Percentiles rank a stretch among this genome's conserved stretches.
Conservation (phyloP, 176 grass and related monocot genomes). For the Oryza nivara region DNA sequence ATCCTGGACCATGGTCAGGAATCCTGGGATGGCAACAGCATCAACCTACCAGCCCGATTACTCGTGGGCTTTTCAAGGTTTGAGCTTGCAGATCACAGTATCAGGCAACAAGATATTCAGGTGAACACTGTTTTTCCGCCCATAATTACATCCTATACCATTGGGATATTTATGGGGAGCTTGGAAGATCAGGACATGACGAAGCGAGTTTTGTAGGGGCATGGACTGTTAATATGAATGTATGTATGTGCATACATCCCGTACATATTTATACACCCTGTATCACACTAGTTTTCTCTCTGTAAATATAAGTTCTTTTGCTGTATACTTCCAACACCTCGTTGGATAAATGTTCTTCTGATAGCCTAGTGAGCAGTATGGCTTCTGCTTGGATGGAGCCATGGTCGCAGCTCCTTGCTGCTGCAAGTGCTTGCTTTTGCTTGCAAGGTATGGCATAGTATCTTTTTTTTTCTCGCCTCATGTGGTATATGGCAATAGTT, state of each 20-base stretch:
- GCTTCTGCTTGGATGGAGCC: background rate
- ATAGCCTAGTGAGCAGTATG: background rate
- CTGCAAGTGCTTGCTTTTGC: background rate
- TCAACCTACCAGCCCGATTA: background rate
- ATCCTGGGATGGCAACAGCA: background rate
- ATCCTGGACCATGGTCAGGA: slow-evolving; percentile 1
- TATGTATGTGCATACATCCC: background rate
- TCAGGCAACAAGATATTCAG: background rate
- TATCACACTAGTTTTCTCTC: background rate
- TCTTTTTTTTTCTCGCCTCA: background rate
- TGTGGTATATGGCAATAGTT: background rate
- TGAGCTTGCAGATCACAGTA: slow-evolving; percentile 3
- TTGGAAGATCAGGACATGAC: slow-evolving; percentile 10
- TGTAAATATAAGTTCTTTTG: slow-evolving; percentile 23
- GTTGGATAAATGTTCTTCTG: background rate
- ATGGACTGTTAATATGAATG: background rate
- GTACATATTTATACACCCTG: slow-evolving; percentile 31
- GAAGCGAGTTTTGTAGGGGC: background rate
- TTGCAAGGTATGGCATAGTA: background rate
- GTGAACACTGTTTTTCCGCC: slow-evolving; percentile 6
- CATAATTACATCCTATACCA: background rate
- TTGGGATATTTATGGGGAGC: background rate
- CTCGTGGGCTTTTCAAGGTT: background rate
- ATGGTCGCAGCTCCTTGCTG: no score
- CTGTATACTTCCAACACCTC: slow-evolving; percentile 1